phyloP scores from a whole-genome alignment of 2,329 filamentous ascomycete genomes.

The Reticulascus tulasneorum region DNA sequence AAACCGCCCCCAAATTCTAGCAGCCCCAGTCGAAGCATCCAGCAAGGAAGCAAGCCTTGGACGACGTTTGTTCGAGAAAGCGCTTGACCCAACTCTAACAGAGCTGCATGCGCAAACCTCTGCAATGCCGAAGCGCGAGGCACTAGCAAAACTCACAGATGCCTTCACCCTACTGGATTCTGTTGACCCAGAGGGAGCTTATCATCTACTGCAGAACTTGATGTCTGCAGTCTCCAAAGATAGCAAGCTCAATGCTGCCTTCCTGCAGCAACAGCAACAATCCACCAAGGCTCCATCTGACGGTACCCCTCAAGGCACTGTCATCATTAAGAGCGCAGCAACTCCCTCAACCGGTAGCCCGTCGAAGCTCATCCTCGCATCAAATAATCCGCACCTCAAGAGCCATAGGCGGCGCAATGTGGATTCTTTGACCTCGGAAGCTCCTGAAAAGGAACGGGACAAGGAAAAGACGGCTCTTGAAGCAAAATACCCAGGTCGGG shows the following conservation, averaged over 20 bases:
- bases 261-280: slow-evolving; percentile 37
- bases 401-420: slow-evolving; percentile 66
- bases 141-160: slow-evolving; percentile 76
- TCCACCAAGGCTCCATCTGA: slow-evolving; percentile 36
- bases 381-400: slow-evolving; percentile 81
- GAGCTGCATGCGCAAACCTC: slow-evolving; percentile 81
- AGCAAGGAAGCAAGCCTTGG: slow-evolving; percentile 83
- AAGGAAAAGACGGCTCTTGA: slow-evolving; percentile 45
- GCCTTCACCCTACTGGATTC: slow-evolving; percentile 82
- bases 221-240: slow-evolving; percentile 70
- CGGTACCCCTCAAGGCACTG: slow-evolving; percentile 49
- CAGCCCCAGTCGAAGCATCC: slow-evolving; percentile 48
- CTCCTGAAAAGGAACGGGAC: slow-evolving; percentile 42
- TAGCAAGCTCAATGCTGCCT: slow-evolving; percentile 54
- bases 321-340: slow-evolving; percentile 49
- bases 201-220: slow-evolving; percentile 75
- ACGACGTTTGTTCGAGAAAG: slow-evolving; percentile 74
- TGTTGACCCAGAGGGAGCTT: slow-evolving; percentile 85
- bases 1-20: slow-evolving; percentile 53
- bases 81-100: slow-evolving; percentile 76
- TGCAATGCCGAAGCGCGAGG: slow-evolving; percentile 67
- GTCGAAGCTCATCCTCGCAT: slow-evolving; percentile 69
- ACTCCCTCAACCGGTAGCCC: slow-evolving; percentile 31
- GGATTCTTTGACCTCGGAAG: slow-evolving; percentile 27
- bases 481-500: slow-evolving; percentile 51